Evolutionary conservation across 768 basidiomycete species (phyloP), one percentile per base, ranked within the genome.

Genomic region (Leccinum rimulosum): DNA sequence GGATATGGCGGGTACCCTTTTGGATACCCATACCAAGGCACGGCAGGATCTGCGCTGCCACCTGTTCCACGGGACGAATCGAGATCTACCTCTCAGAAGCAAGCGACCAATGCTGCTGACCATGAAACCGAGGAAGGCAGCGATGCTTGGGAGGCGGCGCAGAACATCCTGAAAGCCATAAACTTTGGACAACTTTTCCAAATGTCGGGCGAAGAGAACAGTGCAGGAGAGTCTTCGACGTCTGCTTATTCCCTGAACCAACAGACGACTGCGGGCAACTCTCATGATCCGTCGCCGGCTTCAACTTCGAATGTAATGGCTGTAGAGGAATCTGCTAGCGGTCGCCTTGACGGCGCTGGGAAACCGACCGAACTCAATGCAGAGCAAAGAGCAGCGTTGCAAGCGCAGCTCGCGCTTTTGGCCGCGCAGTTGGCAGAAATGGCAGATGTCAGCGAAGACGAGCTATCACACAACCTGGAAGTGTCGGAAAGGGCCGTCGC

Each of bases 61-160:
- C 25, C 58, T 3, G 35, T 22, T 30, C 11, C 55, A 12, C 59
- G 61, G 14, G 61, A 60, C 43, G 19, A 40, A 4, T 51, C 36
- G 12, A 54, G 47, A 43, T n/a, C 33, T 19, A 14, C 62, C 35
- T 57, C 61, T 30, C 67, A 59, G 48, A 64, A 55, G 50, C 73
- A 61, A 48, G 25, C 52, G 12, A 6, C 51, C 22, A 57, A 57
- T 8, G 19, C 51, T 25, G 25, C 60, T 61, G 63, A 66, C 31
- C 74, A 75, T 15, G 76, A 77, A 52, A 69, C 64, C 10, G 76
- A 66, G 15, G 78, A 81, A 50, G 78, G 76, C n/a, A 77, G 76
- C 59, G 85, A 88, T 59, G 86, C 87, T 12, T 90, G 88, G 80
- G 84, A 88, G 67, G 88, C 89, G 1, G 89, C 89, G 8, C 87